phyloP scores from a whole-genome alignment of 768 basidiomycete species.

The Bullera alba region DNA sequence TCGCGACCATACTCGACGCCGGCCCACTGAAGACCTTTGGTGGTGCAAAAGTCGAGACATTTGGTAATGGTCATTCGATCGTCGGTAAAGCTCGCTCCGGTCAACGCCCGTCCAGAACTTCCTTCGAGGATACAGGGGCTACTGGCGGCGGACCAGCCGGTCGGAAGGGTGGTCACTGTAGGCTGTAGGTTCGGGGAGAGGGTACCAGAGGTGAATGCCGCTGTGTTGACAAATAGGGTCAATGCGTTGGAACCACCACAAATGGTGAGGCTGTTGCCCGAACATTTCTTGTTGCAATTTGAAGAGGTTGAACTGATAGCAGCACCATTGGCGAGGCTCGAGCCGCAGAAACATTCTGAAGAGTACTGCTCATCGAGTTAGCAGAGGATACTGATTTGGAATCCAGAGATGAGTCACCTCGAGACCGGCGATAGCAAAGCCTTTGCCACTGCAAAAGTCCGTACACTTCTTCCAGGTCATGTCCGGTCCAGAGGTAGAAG shows the following conservation, averaged over 20 bases:
- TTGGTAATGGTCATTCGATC: constrained; percentile 37
- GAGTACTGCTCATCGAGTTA: background rate
- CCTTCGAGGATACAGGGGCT: constrained; percentile 40
- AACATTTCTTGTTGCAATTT: background rate
- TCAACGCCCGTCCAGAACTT: constrained; percentile 34
- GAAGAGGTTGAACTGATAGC: background rate
- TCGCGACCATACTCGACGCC: constrained; percentile 39
- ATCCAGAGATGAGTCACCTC: constrained; percentile 42
- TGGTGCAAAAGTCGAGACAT: constrained; percentile 22
- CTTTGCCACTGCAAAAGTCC: constrained; percentile 18
- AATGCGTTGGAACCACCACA: background rate
- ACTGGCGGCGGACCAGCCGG: constrained; percentile 39
- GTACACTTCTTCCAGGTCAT: constrained; percentile 39
- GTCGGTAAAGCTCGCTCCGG: constrained; percentile 21
- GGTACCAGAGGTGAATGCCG: too few relatives aligned
- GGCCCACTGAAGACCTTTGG: constrained; percentile 32
- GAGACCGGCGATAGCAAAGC: constrained; percentile 37
- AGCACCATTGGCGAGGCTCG: background rate
- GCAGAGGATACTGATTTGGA: constrained; percentile 23
- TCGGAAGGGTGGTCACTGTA: too few relatives aligned
- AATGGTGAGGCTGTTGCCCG: background rate
- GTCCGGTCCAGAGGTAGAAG: constrained; percentile 19
- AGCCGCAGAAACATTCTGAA: background rate
- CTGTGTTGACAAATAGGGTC: background rate
- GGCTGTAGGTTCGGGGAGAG: too few relatives aligned